Conservation (phyloP, 495 filamentous ascomycete genomes). For the Hyphodiscus hymeniophilus region DNA sequence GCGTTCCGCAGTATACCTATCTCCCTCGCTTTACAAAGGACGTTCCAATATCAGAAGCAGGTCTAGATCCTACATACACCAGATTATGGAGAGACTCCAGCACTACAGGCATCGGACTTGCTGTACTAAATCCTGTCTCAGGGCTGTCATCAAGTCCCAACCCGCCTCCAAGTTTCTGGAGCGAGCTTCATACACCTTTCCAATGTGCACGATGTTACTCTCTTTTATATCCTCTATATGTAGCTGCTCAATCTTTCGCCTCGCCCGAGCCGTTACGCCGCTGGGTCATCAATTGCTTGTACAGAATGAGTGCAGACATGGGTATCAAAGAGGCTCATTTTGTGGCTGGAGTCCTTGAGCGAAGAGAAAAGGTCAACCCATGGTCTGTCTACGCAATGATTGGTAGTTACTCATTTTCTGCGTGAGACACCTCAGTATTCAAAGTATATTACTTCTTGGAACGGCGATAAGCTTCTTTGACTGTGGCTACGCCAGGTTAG, state of each 20-base stretch:
- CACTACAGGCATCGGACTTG: not conserved
- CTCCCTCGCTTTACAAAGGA: not conserved
- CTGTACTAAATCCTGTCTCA: not conserved
- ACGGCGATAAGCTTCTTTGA: too few relatives aligned
- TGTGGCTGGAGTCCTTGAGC: not conserved
- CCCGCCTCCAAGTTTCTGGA: not conserved
- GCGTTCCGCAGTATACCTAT: not conserved
- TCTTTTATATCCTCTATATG: slow-evolving; percentile 1
- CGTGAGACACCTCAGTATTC: too few relatives aligned
- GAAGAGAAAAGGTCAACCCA: not conserved
- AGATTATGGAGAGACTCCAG: not conserved
- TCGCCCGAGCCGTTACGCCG: not conserved
- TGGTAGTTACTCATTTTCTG: slow-evolving; percentile 4
- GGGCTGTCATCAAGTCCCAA: not conserved
- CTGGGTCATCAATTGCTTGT: not conserved
- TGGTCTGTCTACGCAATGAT: slow-evolving; percentile 2
- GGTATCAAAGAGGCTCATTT: not conserved
- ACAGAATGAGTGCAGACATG: not conserved
- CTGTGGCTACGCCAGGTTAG: too few relatives aligned
- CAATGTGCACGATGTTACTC: not conserved
- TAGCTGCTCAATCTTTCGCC: not conserved
- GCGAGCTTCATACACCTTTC: not conserved
- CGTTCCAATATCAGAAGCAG: not conserved
- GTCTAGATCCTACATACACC: not conserved
- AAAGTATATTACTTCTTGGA: too few relatives aligned